Base-by-base conservation (phyloP, 495 filamentous ascomycete genomes). In the Talaromyces stipitatus region DNA sequence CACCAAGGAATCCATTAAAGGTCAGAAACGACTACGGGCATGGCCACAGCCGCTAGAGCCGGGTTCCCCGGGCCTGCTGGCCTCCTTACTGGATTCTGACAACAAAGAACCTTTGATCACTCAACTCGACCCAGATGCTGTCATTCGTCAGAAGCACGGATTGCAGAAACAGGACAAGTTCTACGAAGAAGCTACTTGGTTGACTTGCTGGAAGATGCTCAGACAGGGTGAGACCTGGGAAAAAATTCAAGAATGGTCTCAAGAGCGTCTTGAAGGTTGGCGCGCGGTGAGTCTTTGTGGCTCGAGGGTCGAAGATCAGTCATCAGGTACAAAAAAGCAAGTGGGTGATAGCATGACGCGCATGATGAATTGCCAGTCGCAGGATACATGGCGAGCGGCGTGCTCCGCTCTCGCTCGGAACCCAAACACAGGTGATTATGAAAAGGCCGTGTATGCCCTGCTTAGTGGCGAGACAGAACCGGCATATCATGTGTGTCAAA, bases 111-210 rank as follows among this genome's bases (percentile, higher is more conserved):
- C 81, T 4, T 64, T 96, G 3, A 79, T 97, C 45, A 95, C 90
- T n/a, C 89, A 96, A 64, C 76, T 99, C 23, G 94, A 99, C 60
- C 95, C 95, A 4, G 94, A 99, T 78, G 89, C 92, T 5, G 76
- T 85, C 12, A 84, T 83, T 33, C 83, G 94, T 50, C 91, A 97
- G 70, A 77, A 77, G 27, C 82, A 85, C 29, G 78, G 74, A 33
- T 70, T 97, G 26, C 86, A 92, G 64, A 80, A 79, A 45, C 81
- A 90, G 61, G 94, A 99, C 64, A 81, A 88, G 52, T 90, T 83
- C 59, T 91, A 90, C 54, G 94, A 99, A 68, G 79, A 82, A 33
- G 85, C 91, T 5, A 87, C 91, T 5, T 97, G 91, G 91, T 74
- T 92, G 62, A 85, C 86, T 16, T 91, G 86, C 68, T 96, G 88